Percentiles rank a stretch among this genome's conserved stretches.
Conservation (phyloP, 345 rosid genomes). For the Firmiana major region DNA sequence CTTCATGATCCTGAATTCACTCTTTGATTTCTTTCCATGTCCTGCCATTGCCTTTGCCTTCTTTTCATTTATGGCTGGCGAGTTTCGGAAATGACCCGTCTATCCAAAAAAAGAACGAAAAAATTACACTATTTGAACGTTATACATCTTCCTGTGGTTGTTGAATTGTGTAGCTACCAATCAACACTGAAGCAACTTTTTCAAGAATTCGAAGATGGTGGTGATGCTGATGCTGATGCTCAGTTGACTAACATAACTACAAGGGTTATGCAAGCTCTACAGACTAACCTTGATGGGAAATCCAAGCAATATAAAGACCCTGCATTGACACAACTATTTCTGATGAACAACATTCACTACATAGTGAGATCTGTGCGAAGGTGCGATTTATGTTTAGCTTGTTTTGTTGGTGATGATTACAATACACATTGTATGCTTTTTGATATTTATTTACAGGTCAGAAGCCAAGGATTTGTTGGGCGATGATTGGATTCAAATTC, state of each 20-base stretch:
- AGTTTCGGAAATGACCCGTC: slow-evolving; percentile 50
- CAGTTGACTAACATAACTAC: slow-evolving; percentile 69
- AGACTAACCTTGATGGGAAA: slow-evolving; percentile 85
- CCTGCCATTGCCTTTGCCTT: background rate
- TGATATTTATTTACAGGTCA: slow-evolving; percentile 51
- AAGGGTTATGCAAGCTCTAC: slow-evolving; percentile 85
- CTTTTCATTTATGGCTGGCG: slow-evolving; percentile 9
- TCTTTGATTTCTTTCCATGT: background rate
- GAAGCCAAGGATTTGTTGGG: slow-evolving; percentile 93
- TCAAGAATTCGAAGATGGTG: slow-evolving; percentile 62
- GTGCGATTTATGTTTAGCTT: slow-evolving; percentile 34
- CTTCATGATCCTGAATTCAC: background rate
- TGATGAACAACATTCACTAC: slow-evolving; percentile 95
- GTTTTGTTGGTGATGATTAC: background rate
- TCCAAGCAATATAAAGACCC: slow-evolving; percentile 92
- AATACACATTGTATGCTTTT: slow-evolving; percentile 2
- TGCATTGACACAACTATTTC: slow-evolving; percentile 82
- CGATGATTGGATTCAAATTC: slow-evolving; percentile 99
- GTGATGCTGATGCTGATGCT: slow-evolving; percentile 22
- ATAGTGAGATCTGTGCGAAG: slow-evolving; percentile 95
- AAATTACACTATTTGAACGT: background rate
- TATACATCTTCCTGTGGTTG: background rate
- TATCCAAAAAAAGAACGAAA: slow-evolving; percentile 22
- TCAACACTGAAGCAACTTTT: slow-evolving; percentile 81
- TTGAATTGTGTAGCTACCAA: slow-evolving; percentile 57